Evolutionary conservation across 768 basidiomycete species (phyloP).

Genomic region (Boletus sp.): DNA sequence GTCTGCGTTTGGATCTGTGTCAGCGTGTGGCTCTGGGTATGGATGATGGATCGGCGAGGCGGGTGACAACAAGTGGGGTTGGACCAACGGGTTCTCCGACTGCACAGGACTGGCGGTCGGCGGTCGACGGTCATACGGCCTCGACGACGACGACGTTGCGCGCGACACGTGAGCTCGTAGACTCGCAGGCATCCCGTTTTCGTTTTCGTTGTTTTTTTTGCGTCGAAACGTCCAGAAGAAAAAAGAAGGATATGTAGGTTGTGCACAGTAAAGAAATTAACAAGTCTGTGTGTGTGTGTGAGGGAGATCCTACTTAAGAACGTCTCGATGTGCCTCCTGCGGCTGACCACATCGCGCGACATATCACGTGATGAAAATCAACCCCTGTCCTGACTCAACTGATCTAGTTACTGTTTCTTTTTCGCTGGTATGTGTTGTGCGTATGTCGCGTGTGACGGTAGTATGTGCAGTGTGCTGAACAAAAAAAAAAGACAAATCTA

Average conservation of each 20-base stretch:
- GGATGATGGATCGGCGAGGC: not conserved
- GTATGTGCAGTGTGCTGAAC: not conserved
- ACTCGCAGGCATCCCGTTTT: constrained; percentile 22
- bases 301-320: constrained; percentile 2
- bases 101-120: constrained; percentile 9
- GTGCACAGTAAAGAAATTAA: constrained; percentile 25
- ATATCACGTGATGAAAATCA: constrained; percentile 34
- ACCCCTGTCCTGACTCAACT: constrained; percentile 1
- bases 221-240: not conserved
- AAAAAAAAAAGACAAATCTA: constrained; percentile 1
- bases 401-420: not conserved
- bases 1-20: not conserved
- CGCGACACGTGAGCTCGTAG: constrained; percentile 11
- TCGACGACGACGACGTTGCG: constrained; percentile 4
- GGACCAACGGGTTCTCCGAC: not conserved
- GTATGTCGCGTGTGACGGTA: not conserved
- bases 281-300: constrained; percentile 7
- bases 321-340: constrained; percentile 13
- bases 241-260: constrained; percentile 24
- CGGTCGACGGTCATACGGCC: constrained; percentile 24
- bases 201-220: not conserved
- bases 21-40: not conserved
- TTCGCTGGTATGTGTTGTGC: not conserved
- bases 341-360: constrained; percentile 29
- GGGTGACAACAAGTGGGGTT: not conserved